phyloP scores from a whole-genome alignment of 202 grass and related monocot species.

The Panicum virgatum region DNA sequence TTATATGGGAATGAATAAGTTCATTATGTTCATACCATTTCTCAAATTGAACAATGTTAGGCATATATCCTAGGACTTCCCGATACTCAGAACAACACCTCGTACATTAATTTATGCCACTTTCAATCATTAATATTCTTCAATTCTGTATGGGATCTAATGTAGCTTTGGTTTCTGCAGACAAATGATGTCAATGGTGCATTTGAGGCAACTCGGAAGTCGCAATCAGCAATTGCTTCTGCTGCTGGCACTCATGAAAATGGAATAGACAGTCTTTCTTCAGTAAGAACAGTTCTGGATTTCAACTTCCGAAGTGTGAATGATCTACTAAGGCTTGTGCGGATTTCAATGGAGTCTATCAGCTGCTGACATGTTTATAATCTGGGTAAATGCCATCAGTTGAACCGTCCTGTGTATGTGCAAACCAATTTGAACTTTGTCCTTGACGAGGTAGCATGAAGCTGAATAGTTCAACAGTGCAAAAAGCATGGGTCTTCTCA shows the following conservation, averaged over 20 bases:
- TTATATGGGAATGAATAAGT: neutral
- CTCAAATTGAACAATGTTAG: slow-evolving; percentile 10
- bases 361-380: slow-evolving; percentile 54
- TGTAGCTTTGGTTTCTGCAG: slow-evolving; percentile 49
- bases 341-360: slow-evolving; percentile 90
- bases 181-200: slow-evolving; percentile 81
- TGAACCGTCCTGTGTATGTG: slow-evolving; percentile 30
- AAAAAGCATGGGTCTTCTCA: slow-evolving; percentile 31
- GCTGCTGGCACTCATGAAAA: slow-evolving; percentile 64
- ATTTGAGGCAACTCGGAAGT: slow-evolving; percentile 95
- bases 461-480: slow-evolving; percentile 31
- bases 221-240: slow-evolving; percentile 66
- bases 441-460: slow-evolving; percentile 24
- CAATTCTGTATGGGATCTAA: slow-evolving; percentile 42
- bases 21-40: slow-evolving; percentile 7
- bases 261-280: slow-evolving; percentile 61
- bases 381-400: slow-evolving; percentile 24
- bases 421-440: slow-evolving; percentile 17
- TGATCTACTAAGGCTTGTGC: slow-evolving; percentile 82
- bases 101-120: slow-evolving; percentile 6
- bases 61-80: neutral
- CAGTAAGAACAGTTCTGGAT: slow-evolving; percentile 82
- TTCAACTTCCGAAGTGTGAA: slow-evolving; percentile 88
- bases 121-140: slow-evolving; percentile 35
- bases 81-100: neutral